These are phyloP conservation scores for Claviceps monticola DNA, from an alignment of 2,329 filamentous ascomycete species.

Conservation along the genomic window DNA sequence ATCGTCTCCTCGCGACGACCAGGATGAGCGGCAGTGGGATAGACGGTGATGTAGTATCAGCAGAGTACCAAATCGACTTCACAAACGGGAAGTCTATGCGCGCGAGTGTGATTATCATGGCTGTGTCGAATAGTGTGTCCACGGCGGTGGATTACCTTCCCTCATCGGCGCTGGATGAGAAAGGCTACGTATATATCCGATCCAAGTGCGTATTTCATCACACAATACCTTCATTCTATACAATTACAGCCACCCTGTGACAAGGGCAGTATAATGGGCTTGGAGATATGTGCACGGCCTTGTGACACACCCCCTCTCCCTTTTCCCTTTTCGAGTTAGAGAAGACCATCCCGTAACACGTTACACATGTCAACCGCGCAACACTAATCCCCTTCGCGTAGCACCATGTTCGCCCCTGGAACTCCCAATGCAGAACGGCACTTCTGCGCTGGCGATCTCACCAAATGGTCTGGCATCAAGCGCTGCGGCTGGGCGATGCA, in stretches of 20 bases:
- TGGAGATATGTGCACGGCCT: too few relatives aligned
- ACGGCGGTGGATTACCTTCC: constrained; percentile 49
- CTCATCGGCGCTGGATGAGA: constrained; percentile 38
- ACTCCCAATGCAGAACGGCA: constrained; percentile 46
- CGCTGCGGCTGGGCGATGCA: constrained; percentile 65
- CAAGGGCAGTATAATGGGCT: too few relatives aligned
- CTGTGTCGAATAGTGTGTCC: constrained; percentile 49
- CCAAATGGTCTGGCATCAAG: constrained; percentile 65
- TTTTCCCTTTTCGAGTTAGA: neutral
- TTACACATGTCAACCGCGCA: neutral
- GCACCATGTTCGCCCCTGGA: constrained; percentile 27
- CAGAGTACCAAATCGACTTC: constrained; percentile 38
- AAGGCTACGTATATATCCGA: constrained; percentile 52
- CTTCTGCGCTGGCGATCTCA: constrained; percentile 57
- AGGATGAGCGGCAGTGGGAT: constrained; percentile 26
- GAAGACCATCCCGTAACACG: neutral
- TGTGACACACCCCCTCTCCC: too few relatives aligned
- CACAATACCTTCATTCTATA: neutral
- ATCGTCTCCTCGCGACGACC: constrained; percentile 41
- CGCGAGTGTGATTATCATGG: constrained; percentile 54
- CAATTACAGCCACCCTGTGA: too few relatives aligned
- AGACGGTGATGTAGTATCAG: constrained; percentile 21
- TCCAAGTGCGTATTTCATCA: constrained; percentile 29
- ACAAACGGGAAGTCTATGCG: constrained; percentile 44
- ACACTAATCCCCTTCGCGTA: neutral